A percentile compares a stretch with the other conserved stretches of the same genome.
These are phyloP conservation scores for Kodamaea nitidulidarum DNA, from an alignment of 805 yeast species.

Conservation along the genomic window DNA sequence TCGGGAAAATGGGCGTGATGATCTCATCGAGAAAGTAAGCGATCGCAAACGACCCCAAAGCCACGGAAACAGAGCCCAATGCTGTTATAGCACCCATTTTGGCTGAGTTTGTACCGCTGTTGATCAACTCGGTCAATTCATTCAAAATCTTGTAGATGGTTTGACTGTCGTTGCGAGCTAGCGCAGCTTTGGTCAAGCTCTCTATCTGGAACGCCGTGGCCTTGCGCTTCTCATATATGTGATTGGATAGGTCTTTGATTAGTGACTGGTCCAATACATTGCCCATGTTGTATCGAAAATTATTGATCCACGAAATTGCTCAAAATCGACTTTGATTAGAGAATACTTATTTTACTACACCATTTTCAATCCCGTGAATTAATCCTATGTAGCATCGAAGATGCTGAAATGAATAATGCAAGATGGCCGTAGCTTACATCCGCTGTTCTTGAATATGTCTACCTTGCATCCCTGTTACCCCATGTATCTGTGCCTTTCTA, in stretches of 20 bases:
- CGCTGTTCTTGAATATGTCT: too few species aligned
- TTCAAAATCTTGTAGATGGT: slow-evolving; percentile 61
- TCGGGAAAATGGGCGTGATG: slow-evolving; percentile 88
- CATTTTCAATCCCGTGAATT: too few species aligned
- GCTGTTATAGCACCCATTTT: slow-evolving; percentile 96
- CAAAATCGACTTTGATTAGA: too few species aligned
- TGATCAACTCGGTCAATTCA: slow-evolving; percentile 76
- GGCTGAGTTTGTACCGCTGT: slow-evolving; percentile 62
- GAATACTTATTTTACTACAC: too few species aligned
- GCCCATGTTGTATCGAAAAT: slow-evolving; percentile 5
- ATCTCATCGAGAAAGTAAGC: slow-evolving; percentile 80
- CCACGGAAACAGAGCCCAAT: slow-evolving; percentile 91
- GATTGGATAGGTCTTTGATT: slow-evolving; percentile 42
- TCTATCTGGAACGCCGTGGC: slow-evolving; percentile 64
- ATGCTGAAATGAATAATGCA: not conserved
- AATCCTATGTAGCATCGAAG: too few species aligned
- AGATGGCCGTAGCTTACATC: not conserved
- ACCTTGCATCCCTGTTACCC: too few species aligned
- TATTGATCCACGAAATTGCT: not conserved
- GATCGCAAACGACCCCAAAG: slow-evolving; percentile 79
- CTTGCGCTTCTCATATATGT: slow-evolving; percentile 43
- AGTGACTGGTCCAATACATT: slow-evolving; percentile 32
- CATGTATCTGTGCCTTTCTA: too few species aligned
- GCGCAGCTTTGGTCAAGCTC: slow-evolving; percentile 64
- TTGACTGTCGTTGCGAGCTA: slow-evolving; percentile 56